Percentiles rank a stretch among this genome's conserved stretches.
These are phyloP conservation scores for Brassica rapa DNA, from an alignment of 345 rosid species.

Conservation along the genomic window DNA sequence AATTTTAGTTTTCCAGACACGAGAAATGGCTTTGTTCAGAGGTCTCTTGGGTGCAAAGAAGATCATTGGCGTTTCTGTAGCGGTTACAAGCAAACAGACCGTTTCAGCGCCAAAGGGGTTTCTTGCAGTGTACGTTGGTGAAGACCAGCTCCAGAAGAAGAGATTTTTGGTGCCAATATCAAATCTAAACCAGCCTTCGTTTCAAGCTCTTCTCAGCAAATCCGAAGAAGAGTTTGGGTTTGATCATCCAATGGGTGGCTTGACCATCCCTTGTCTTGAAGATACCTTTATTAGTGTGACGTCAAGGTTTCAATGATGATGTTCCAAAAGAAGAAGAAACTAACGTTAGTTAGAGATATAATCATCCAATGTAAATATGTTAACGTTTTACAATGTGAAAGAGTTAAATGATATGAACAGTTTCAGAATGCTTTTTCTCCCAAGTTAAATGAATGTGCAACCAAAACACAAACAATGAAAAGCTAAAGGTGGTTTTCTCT, in stretches of 20 bases:
- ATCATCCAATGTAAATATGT: not conserved
- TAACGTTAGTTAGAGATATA: not conserved
- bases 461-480: not conserved
- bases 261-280: too few species aligned
- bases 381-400: not conserved
- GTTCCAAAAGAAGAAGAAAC: not conserved
- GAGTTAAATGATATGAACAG: not conserved
- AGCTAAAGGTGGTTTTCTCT: not conserved
- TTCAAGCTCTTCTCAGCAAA: too few species aligned
- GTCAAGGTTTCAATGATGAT: too few species aligned
- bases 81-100: not conserved
- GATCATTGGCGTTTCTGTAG: slow-evolving; percentile 20
- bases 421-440: not conserved
- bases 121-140: too few species aligned
- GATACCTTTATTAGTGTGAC: not conserved
- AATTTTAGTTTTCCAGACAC: not conserved
- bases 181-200: too few species aligned
- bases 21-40: slow-evolving; percentile 29
- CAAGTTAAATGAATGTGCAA: not conserved
- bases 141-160: too few species aligned
- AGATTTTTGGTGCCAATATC: too few species aligned
- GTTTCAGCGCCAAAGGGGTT: too few species aligned
- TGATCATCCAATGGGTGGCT: too few species aligned
- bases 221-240: too few species aligned
- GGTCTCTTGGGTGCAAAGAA: slow-evolving; percentile 17